Percentiles rank a stretch among this genome's conserved stretches.
Conservation (phyloP, 768 basidiomycete species). For the Hericium coralloides region DNA sequence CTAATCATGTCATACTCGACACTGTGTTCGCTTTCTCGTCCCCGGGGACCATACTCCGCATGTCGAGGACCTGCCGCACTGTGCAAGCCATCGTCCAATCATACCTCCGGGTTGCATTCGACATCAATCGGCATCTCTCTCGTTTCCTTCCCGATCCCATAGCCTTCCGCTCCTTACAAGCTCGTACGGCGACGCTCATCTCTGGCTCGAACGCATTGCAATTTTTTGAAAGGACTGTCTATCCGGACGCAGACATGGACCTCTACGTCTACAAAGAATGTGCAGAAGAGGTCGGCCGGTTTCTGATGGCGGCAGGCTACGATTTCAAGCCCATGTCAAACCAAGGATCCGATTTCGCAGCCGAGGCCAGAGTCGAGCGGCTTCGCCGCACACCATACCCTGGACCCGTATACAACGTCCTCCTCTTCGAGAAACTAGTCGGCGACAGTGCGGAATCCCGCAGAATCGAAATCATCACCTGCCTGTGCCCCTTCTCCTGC, state of each 20-base stretch:
- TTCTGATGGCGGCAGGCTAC: background rate
- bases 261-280: slow-evolving; percentile 12
- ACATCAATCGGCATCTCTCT: slow-evolving; percentile 27
- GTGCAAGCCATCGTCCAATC: slow-evolving; percentile 8
- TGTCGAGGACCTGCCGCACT: background rate
- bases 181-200: slow-evolving; percentile 34
- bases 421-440: background rate
- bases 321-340: background rate
- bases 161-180: slow-evolving; percentile 37
- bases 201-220: slow-evolving; percentile 48
- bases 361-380: background rate
- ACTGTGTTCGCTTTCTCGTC: background rate
- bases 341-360: background rate
- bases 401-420: background rate
- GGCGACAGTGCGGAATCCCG: background rate
- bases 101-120: slow-evolving; percentile 23
- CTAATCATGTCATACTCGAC: background rate
- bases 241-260: slow-evolving; percentile 42
- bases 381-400: background rate
- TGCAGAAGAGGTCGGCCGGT: background rate
- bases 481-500: background rate
- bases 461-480: background rate
- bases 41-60: background rate
- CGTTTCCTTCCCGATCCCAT: slow-evolving; percentile 28
- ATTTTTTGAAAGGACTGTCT: slow-evolving; percentile 36